phyloP scores from a whole-genome alignment of 805 yeast genomes.

The Candida ficus region DNA sequence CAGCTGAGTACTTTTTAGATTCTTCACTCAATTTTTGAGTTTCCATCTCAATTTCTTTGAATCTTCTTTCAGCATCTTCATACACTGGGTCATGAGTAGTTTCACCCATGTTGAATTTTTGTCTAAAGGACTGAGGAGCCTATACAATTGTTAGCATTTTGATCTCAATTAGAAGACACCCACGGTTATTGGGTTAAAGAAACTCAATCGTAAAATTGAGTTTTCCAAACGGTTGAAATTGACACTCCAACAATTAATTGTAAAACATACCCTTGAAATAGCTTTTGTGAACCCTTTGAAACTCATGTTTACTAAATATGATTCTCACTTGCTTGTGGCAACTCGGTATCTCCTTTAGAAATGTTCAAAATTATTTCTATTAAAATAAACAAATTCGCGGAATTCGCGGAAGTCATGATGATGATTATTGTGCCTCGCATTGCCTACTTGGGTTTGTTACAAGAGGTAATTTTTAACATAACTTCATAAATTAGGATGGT shows the following conservation, averaged over 20 bases:
- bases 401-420: not conserved
- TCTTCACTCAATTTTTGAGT: constrained; percentile 88
- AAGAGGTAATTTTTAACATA: too few species aligned
- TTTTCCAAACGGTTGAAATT: too few species aligned
- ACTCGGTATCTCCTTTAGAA: not conserved
- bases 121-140: constrained; percentile 90
- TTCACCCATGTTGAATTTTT: constrained; percentile 85
- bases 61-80: constrained; percentile 92
- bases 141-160: constrained; percentile 10
- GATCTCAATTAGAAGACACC: too few species aligned
- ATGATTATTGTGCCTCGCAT: too few species aligned
- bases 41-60: constrained; percentile 84
- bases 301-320: constrained; percentile 46
- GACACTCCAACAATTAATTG: too few species aligned
- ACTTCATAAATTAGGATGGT: too few species aligned
- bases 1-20: constrained; percentile 82
- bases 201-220: too few species aligned
- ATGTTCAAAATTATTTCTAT: too few species aligned
- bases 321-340: not conserved
- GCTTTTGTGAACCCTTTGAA: constrained; percentile 84
- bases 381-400: not conserved
- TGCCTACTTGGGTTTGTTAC: too few species aligned
- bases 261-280: constrained; percentile 49
- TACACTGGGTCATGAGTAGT: constrained; percentile 82
- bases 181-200: too few species aligned